Percentiles rank a stretch among this genome's conserved stretches.
phyloP scores from a whole-genome alignment of 2,329 filamentous ascomycete species.

The Dendryphion nanum region DNA sequence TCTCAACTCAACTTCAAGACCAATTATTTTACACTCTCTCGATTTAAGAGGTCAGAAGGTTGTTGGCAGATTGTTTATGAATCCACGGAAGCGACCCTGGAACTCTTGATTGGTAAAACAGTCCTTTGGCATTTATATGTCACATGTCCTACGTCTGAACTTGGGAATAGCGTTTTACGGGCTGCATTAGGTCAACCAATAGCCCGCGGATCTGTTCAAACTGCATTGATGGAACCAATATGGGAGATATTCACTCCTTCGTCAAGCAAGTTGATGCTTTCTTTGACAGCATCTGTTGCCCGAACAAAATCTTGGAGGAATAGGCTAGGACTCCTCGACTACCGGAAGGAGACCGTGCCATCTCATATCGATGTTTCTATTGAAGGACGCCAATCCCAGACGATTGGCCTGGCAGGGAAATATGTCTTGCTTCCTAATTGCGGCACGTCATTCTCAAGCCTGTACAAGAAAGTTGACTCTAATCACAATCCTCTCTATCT shows the following conservation, averaged over 20 bases:
- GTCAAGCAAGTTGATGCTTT: conserved; percentile 7
- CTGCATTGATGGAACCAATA: conserved; percentile 12
- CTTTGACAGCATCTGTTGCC: conserved; percentile 16
- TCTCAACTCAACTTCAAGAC: too few species aligned
- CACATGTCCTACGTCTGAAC: conserved; percentile 39
- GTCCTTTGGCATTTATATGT: conserved; percentile 49
- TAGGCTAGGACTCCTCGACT: conserved; percentile 37
- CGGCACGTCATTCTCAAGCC: conserved; percentile 54
- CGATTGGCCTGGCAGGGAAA: too few species aligned
- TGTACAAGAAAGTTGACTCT: conserved; percentile 55
- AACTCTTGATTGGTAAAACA: conserved; percentile 39
- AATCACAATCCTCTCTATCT: conserved; percentile 47
- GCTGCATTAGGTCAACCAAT: conserved; percentile 37
- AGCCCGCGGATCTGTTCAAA: conserved; percentile 13
- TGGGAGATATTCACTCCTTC: conserved; percentile 26
- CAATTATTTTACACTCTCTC: too few species aligned
- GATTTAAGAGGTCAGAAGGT: too few species aligned
- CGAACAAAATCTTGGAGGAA: conserved; percentile 37
- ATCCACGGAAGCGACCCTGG: conserved; percentile 38
- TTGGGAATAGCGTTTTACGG: conserved; percentile 41
- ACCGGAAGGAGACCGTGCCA: conserved; percentile 31
- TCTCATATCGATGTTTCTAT: conserved; percentile 34
- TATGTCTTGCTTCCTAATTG: conserved; percentile 56
- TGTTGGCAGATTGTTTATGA: conserved; percentile 46
- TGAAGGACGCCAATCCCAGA: conserved; percentile 2